Conservation (phyloP, 768 basidiomycete species). For the Pisolithus albus region DNA sequence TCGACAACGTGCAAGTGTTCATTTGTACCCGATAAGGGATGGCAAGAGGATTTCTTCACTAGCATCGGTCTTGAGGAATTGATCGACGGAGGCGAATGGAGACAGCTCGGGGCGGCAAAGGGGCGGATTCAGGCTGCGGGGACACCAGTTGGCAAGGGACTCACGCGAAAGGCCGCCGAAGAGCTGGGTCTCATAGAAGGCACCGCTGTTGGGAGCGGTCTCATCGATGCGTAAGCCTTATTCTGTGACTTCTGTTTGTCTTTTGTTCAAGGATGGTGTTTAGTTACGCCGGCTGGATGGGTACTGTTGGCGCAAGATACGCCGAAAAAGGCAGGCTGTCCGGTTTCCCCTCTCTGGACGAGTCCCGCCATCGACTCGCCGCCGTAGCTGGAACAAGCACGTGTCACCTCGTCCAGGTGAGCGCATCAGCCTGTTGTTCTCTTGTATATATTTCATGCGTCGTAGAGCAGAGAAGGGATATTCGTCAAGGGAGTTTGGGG, state of each 20-base stretch:
- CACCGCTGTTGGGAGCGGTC: constrained; percentile 87
- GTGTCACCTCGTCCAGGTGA: constrained; percentile 87
- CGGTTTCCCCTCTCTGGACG: constrained; percentile 55
- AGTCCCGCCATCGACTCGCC: constrained; percentile 78
- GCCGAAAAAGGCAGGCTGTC: constrained; percentile 47
- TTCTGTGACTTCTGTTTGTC: constrained; percentile 1
- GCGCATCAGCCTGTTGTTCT: background rate
- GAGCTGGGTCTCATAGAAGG: constrained; percentile 83
- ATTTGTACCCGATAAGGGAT: constrained; percentile 80
- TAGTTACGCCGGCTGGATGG: constrained; percentile 94
- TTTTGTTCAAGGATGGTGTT: constrained; percentile 2
- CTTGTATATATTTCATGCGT: background rate
- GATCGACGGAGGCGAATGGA: constrained; percentile 54
- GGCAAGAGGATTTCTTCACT: constrained; percentile 84
- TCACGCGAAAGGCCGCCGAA: constrained; percentile 69
- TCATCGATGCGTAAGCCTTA: constrained; percentile 81
- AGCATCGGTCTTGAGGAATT: constrained; percentile 75
- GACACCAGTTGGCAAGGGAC: constrained; percentile 75
- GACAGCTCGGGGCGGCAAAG: constrained; percentile 64
- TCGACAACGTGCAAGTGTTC: constrained; percentile 96
- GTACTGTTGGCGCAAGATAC: constrained; percentile 82
- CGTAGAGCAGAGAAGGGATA: constrained; percentile 68
- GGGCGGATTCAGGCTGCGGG: constrained; percentile 72
- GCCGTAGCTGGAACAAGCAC: constrained; percentile 96
- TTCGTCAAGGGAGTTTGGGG: constrained; percentile 94